These are phyloP conservation scores for Saccharomyces mikatae DNA, from an alignment of 805 yeast species.

Conservation along the genomic window DNA sequence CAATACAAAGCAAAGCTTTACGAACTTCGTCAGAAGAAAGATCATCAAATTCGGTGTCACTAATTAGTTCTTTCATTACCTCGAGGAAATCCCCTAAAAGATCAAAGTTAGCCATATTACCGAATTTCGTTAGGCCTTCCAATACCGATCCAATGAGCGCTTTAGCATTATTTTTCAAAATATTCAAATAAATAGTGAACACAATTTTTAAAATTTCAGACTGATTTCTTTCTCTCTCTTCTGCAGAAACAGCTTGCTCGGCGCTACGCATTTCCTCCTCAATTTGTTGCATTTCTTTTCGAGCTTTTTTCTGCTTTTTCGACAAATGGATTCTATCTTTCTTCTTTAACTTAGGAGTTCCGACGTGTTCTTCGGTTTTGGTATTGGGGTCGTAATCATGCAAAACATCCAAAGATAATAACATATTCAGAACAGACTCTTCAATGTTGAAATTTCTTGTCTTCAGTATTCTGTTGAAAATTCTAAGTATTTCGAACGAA, in stretches of 20 bases:
- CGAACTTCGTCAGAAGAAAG: slow-evolving; percentile 47
- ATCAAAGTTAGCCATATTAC: slow-evolving; percentile 88
- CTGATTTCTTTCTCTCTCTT: slow-evolving; percentile 79
- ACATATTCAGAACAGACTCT: slow-evolving; percentile 67
- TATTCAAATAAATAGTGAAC: slow-evolving; percentile 66
- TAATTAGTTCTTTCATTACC: slow-evolving; percentile 75
- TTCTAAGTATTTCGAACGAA: slow-evolving; percentile 62
- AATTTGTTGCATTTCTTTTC: slow-evolving; percentile 78
- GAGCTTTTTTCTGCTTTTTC: slow-evolving; percentile 79
- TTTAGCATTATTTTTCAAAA: slow-evolving; percentile 55
- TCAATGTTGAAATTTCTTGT: slow-evolving; percentile 73
- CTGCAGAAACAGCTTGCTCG: slow-evolving; percentile 77
- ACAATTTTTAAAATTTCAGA: slow-evolving; percentile 72
- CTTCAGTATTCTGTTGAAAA: slow-evolving; percentile 60
- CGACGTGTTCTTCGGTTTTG: slow-evolving; percentile 37
- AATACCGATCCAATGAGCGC: slow-evolving; percentile 75
- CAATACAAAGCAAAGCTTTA: slow-evolving; percentile 71
- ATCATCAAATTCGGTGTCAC: slow-evolving; percentile 42
- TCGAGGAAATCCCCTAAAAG: slow-evolving; percentile 86
- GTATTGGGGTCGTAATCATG: slow-evolving; percentile 67
- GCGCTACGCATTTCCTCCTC: slow-evolving; percentile 86
- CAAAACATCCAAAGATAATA: slow-evolving; percentile 58
- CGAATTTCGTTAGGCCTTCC: slow-evolving; percentile 85
- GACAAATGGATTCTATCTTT: slow-evolving; percentile 86
- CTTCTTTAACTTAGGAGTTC: slow-evolving; percentile 53